Base-by-base conservation (phyloP, 805 yeast species). In the Hanseniaspora guilliermondii region DNA sequence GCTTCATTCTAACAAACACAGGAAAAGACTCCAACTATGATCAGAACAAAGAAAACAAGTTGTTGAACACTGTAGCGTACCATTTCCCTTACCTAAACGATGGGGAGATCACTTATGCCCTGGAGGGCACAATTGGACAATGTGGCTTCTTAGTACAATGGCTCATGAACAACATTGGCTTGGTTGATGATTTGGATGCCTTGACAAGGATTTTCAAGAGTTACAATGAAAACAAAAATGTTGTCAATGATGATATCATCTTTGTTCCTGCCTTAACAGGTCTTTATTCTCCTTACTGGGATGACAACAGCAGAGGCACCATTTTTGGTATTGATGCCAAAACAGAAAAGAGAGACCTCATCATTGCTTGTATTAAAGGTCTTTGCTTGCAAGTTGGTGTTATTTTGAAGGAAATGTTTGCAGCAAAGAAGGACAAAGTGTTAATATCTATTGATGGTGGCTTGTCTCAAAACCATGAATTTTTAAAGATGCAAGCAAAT, bases 211-310 rank as follows among this genome's bases (percentile, higher is more conserved):
- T 70, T 87, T 87, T 71, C 76, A 89, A 70, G 82, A 84, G 60
- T 71, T 91, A 63, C 85, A 89, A 12, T 82, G 83, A 60, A 95
- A 88, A 68, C 81, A 88, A 61, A 96, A 95, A 14, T 25, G 79
- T 84, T 65, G 75, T 91, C 17, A 96, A 93, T 49, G 96, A 96
- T 39, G 47, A 44, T 3, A 96, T 89, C 25, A 88, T 87, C 38
- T 89, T 89, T 64, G 95, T 89, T 46, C 95, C 97, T 32, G 96
- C 96, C 2, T 87, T 89, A 66, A 83, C 89, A 33, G 97, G 97
- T 7, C 73, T 89, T 55, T 89, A 86, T 69, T 95, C 96, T 3
- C 97, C 97, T 21, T 87, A 89, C 71, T 89, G 97, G 97, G 87
- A 86, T 64, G 78, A 89, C 14, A 86, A 85, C 53, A 87, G 96